phyloP scores from a whole-genome alignment of 306 rosid genomes.

The Cyclanthera cordifolia region DNA sequence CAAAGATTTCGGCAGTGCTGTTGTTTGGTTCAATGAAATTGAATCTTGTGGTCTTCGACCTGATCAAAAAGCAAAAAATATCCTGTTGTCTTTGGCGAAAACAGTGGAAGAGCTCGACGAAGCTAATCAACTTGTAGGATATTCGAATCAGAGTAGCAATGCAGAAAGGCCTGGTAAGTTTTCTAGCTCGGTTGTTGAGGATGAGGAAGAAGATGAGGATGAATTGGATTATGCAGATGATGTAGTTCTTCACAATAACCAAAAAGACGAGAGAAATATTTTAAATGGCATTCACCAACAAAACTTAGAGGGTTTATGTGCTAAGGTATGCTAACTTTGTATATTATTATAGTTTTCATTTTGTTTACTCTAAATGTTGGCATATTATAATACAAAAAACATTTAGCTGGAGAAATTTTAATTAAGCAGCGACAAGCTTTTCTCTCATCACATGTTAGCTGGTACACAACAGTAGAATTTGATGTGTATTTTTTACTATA shows the following conservation, averaged over 20 bases:
- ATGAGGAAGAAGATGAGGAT: slow-evolving; percentile 23
- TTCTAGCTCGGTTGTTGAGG: slow-evolving; percentile 18
- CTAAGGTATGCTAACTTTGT: slow-evolving; percentile 1
- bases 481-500: neutral
- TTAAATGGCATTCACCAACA: slow-evolving; percentile 18
- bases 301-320: slow-evolving; percentile 16
- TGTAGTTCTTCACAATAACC: neutral
- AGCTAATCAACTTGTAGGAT: slow-evolving; percentile 42
- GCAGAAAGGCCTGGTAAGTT: slow-evolving; percentile 18
- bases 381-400: slow-evolving; percentile 2
- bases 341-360: neutral
- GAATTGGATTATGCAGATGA: slow-evolving; percentile 26
- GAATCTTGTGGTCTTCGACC: slow-evolving; percentile 49
- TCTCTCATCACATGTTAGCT: neutral
- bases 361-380: neutral
- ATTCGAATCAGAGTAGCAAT: slow-evolving; percentile 21
- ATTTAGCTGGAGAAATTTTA: neutral
- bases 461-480: slow-evolving; percentile 4
- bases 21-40: slow-evolving; percentile 82
- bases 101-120: slow-evolving; percentile 46
- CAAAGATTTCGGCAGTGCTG: slow-evolving; percentile 62
- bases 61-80: slow-evolving; percentile 76
- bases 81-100: slow-evolving; percentile 62
- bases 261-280: slow-evolving; percentile 4
- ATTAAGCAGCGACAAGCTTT: neutral